phyloP scores from a whole-genome alignment of 2,329 filamentous ascomycete species.

The Scleromitrula shiraiana region DNA sequence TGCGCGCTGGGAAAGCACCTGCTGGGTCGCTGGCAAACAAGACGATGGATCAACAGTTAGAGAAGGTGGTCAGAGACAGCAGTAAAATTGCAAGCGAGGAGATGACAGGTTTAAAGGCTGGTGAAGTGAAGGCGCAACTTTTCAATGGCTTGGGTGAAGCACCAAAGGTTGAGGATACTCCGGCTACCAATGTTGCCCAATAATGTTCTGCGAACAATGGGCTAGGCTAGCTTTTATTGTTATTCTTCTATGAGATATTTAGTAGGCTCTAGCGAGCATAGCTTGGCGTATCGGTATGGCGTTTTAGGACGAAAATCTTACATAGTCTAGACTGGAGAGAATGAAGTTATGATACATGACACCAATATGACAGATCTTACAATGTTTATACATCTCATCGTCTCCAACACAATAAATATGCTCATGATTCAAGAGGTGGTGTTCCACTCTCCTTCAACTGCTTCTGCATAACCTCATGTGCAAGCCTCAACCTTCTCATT shows the following conservation, averaged over 20 bases:
- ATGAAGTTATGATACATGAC: conserved; percentile 7
- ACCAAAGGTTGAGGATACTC: neutral
- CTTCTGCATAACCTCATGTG: conserved; percentile 13
- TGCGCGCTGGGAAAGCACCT: conserved; percentile 30
- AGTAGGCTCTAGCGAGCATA: conserved; percentile 3
- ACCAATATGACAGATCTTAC: neutral
- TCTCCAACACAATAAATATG: neutral
- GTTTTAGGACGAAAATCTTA: conserved; percentile 6
- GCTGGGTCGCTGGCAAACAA: conserved; percentile 13
- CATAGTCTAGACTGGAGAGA: conserved; percentile 4
- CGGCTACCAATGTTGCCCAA: neutral
- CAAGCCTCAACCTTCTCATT: conserved; percentile 31
- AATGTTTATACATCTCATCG: neutral
- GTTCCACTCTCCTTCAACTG: neutral
- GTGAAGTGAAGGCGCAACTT: conserved; percentile 42
- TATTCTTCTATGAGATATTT: neutral
- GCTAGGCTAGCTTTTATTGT: neutral
- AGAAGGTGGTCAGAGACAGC: conserved; percentile 46
- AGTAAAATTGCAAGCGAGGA: conserved; percentile 51
- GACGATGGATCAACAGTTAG: conserved; percentile 40
- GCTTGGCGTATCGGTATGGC: conserved; percentile 6
- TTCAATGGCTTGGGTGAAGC: conserved; percentile 33
- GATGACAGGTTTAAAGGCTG: conserved; percentile 33
- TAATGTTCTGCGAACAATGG: neutral
- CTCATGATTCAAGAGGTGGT: neutral